phyloP scores from a whole-genome alignment of 2,329 filamentous ascomycete species.

The Talaromyces sp. region DNA sequence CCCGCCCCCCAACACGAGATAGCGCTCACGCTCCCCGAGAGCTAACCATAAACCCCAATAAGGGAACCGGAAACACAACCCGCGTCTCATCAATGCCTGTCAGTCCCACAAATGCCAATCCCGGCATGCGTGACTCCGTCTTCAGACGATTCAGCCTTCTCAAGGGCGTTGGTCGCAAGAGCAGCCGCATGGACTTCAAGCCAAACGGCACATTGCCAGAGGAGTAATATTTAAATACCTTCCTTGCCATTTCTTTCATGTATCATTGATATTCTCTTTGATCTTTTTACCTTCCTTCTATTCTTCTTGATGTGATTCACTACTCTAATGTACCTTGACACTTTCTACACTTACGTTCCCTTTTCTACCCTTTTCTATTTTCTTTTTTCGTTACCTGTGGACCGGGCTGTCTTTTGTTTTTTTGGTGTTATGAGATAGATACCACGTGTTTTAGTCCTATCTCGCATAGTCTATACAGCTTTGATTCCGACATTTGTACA shows the following conservation, averaged over 20 bases:
- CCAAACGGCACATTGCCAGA: constrained; percentile 37
- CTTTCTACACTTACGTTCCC: background rate
- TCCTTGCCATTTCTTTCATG: constrained; percentile 12
- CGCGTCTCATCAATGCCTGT: background rate
- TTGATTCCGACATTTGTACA: constrained; percentile 1
- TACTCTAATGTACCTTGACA: constrained; percentile 11
- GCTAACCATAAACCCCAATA: background rate
- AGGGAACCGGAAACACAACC: constrained; percentile 12
- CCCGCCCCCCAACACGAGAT: constrained; percentile 36
- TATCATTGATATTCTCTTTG: too few species aligned
- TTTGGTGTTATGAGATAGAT: constrained; percentile 24
- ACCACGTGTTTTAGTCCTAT: constrained; percentile 18
- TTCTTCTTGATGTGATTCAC: constrained; percentile 23
- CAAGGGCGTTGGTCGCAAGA: constrained; percentile 69
- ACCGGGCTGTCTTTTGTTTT: constrained; percentile 7
- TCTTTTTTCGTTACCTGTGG: constrained; percentile 14
- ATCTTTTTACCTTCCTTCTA: constrained; percentile 12
- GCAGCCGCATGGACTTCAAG: constrained; percentile 57
- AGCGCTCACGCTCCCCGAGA: constrained; percentile 22
- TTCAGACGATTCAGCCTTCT: constrained; percentile 78
- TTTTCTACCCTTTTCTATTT: constrained; percentile 3
- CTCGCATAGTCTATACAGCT: constrained; percentile 4
- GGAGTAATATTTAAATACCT: constrained; percentile 38
- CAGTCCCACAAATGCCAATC: constrained; percentile 22
- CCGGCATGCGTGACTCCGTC: constrained; percentile 61